Base-by-base conservation (phyloP, 2,329 filamentous ascomycete species). In the Leptographium galeiforme region DNA sequence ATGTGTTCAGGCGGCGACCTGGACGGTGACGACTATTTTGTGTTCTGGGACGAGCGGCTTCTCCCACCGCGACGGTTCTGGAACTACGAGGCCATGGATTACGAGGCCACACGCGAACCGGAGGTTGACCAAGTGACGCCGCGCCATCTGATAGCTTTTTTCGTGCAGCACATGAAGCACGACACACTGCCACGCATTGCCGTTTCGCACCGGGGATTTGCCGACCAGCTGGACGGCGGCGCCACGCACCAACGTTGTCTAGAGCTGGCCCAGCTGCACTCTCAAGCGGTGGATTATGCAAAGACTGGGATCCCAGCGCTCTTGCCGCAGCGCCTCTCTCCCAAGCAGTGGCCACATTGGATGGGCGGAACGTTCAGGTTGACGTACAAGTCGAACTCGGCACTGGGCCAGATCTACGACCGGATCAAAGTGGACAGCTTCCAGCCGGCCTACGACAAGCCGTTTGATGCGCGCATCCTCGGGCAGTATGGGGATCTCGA, bases 1-100 rank as follows among this genome's bases (percentile, higher is more conserved):
- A 97, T 97, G 91, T 89, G 93, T 58, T 95, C 93, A 5, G 93
- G 93, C 2, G 93, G 93, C 0, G 93, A 98, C 63, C 76, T 98
- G 0, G 93, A 98, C 63, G 93, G 93, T 0, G 93, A 98, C 61
- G 93, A 98, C 63, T 98, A 89, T 64, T 84, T 97, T 53, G 82
- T 97, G 6, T 85, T 96, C 47, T 98, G 93, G 91, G 90, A 98
- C 59, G 65, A 74, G 25, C 76, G 79, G 14, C 71, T 98, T 8
- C 72, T 94, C 32, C 88, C 88, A 0, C 51, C 52, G 50, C 49
- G 32, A 4, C 19, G 34, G 19, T 50, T 46, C 18, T 87, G 86
- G 79, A 87, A 93, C 59, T 72, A 78, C 38, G 70, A 76, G 0
- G 84, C 93, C 0, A 95, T 97, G 88, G 76, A 85, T 57, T 93